Percentiles rank a stretch among this genome's conserved stretches.
Conservation (phyloP, 2,329 filamentous ascomycete species). For the Ilyonectria robusta region DNA sequence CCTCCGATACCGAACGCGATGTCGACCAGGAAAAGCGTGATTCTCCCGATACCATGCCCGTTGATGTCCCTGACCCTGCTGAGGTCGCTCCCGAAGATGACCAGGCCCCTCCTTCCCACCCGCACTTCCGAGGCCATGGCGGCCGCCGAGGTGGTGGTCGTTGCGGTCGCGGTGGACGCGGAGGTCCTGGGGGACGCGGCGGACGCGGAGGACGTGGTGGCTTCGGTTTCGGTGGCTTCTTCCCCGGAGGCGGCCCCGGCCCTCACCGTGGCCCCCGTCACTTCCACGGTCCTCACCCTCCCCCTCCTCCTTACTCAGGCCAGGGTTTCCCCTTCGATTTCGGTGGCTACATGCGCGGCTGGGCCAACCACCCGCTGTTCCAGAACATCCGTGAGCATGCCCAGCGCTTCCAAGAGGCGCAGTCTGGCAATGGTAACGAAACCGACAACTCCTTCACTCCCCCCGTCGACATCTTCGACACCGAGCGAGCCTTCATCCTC, state of each 20-base stretch:
- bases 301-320: constrained; percentile 34
- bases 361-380: constrained; percentile 60
- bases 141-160: constrained; percentile 38
- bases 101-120: constrained; percentile 37
- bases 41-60: constrained; percentile 52
- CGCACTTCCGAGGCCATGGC: constrained; percentile 34
- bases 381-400: constrained; percentile 58
- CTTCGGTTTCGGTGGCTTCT: constrained; percentile 40
- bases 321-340: constrained; percentile 54
- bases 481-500: constrained; percentile 74
- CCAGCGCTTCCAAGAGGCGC: constrained; percentile 43
- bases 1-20: constrained; percentile 42
- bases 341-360: constrained; percentile 55
- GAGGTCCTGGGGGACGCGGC: constrained; percentile 39
- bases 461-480: constrained; percentile 83
- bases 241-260: constrained; percentile 32
- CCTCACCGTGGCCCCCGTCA: constrained; percentile 44
- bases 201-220: constrained; percentile 41
- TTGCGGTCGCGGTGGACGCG: constrained; percentile 37
- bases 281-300: constrained; percentile 42
- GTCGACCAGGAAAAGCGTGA: constrained; percentile 52
- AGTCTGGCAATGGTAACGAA: constrained; percentile 27
- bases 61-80: constrained; percentile 50
- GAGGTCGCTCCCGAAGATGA: constrained; percentile 52
- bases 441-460: constrained; percentile 67